Percentiles rank a stretch among this genome's conserved stretches.
Conservation (phyloP, 768 basidiomycete genomes). For the Mycena galopus region DNA sequence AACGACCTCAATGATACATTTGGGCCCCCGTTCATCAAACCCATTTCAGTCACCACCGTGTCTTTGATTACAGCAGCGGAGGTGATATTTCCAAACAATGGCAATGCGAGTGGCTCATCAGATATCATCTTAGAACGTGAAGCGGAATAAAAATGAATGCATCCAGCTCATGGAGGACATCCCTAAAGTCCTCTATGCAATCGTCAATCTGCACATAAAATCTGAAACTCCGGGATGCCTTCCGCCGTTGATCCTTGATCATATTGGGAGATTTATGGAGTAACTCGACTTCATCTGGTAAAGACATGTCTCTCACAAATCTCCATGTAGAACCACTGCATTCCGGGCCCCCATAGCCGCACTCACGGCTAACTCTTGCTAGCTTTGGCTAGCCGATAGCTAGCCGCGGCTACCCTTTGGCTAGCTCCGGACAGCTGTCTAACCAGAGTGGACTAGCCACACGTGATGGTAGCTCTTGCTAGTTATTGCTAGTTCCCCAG, state of each 20-base stretch:
- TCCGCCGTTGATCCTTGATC: background rate
- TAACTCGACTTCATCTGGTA: background rate
- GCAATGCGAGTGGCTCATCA: background rate
- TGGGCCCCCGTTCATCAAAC: background rate
- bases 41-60: background rate
- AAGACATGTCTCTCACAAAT: background rate
- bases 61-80: background rate
- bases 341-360: too few relatives aligned
- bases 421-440: too few relatives aligned
- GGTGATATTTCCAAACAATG: background rate
- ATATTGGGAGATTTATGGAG: background rate
- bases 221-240: background rate
- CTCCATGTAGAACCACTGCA: too few relatives aligned
- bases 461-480: too few relatives aligned
- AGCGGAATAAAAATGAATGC: background rate
- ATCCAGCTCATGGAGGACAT: background rate
- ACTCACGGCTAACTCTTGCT: too few relatives aligned
- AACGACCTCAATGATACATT: background rate
- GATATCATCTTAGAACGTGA: slow-evolving; percentile 1
- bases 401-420: too few relatives aligned
- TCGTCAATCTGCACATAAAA: background rate
- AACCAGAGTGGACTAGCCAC: too few relatives aligned
- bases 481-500: too few relatives aligned
- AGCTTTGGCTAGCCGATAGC: too few relatives aligned
- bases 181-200: background rate